Conservation (phyloP, 163 green algal species). For the Prototheca wickerhamii region DNA sequence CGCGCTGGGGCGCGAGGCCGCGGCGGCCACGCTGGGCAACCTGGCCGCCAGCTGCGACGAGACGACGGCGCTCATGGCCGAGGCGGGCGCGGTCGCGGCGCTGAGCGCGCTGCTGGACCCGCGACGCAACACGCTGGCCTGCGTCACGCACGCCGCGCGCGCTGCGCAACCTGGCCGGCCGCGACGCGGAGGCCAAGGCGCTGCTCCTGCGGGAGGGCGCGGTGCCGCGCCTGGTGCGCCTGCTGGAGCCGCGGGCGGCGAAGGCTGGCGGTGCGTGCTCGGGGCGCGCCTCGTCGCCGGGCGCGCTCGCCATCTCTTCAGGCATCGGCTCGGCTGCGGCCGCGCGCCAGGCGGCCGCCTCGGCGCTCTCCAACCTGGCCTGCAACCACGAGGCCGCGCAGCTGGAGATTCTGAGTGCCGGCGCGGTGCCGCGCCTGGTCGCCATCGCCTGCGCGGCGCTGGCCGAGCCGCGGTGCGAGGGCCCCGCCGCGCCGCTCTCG, state of each 20-base stretch:
- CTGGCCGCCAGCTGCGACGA: conserved; percentile 26
- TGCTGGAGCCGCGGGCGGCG: conserved; percentile 2
- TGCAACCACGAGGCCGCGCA: conserved; percentile 19
- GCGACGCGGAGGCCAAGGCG: not conserved
- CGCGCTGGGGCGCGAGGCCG: conserved; percentile 19
- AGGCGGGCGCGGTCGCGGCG: conserved; percentile 12
- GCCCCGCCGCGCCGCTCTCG: not conserved
- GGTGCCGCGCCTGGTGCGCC: not conserved
- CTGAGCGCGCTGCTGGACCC: conserved; percentile 14
- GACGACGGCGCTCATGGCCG: conserved; percentile 12
- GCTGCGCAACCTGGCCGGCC: conserved; percentile 7
- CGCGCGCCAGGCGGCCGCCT: conserved; percentile 22
- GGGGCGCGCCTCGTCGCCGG: not conserved
- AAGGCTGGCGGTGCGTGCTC: not conserved
- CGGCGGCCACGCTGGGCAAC: conserved; percentile 28
- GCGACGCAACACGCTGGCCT: not conserved
- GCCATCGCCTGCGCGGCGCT: conserved; percentile 2
- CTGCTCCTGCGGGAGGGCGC: not conserved
- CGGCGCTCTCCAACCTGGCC: conserved; percentile 19
- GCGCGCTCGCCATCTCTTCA: not conserved
- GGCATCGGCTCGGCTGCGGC: not conserved
- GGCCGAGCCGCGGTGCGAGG: not conserved
- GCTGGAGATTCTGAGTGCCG: conserved; percentile 6
- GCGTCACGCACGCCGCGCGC: conserved; percentile 1
- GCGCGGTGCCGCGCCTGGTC: conserved; percentile 13